A percentile compares a stretch with the other conserved stretches of the same genome.
Conservation (phyloP, 148 eudicot genomes). For the Silene conica region DNA sequence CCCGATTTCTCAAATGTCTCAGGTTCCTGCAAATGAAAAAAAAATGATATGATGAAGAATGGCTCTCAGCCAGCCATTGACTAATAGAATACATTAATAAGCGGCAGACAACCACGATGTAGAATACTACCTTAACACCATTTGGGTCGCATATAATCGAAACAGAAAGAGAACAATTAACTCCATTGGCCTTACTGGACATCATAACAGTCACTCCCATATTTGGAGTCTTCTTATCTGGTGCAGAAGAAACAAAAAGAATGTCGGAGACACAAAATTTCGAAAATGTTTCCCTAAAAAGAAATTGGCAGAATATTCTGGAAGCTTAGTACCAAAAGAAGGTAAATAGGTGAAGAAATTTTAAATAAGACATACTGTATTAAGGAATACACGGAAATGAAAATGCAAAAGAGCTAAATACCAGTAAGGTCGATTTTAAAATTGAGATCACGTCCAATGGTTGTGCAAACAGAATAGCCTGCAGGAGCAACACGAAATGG, state of each 20-base stretch:
- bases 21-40: slow-evolving; percentile 58
- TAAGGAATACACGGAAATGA: not conserved
- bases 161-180: slow-evolving; percentile 78
- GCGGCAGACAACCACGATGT: slow-evolving; percentile 15
- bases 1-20: slow-evolving; percentile 47
- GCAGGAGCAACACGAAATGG: slow-evolving; percentile 21
- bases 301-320: not conserved
- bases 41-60: slow-evolving; percentile 4
- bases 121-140: slow-evolving; percentile 47
- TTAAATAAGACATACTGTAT: not conserved
- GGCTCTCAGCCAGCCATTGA: slow-evolving; percentile 13
- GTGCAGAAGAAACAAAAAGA: slow-evolving; percentile 19
- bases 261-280: not conserved
- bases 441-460: slow-evolving; percentile 45
- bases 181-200: slow-evolving; percentile 33
- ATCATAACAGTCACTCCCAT: slow-evolving; percentile 62
- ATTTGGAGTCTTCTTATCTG: slow-evolving; percentile 66
- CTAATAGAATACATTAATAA: not conserved
- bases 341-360: not conserved
- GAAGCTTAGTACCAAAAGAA: not conserved
- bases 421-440: slow-evolving; percentile 55
- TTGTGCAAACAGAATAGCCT: slow-evolving; percentile 65
- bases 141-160: slow-evolving; percentile 65
- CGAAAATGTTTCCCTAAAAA: not conserved
- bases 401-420: slow-evolving; percentile 6